Evolutionary conservation across 495 filamentous ascomycete species (phyloP).

Genomic region (Talaromyces ruber): DNA sequence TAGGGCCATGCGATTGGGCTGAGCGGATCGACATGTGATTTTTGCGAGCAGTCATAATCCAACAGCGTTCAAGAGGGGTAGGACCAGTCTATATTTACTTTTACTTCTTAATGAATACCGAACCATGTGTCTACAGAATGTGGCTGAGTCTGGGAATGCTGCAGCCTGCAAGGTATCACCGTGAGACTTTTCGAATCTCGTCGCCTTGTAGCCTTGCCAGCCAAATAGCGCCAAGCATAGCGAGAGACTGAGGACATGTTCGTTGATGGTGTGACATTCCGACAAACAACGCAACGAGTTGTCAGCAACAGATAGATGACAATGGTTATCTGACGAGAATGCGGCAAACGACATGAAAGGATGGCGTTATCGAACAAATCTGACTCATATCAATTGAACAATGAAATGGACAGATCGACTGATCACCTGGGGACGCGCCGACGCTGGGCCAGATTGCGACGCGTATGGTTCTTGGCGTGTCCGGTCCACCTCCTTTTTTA

Average conservation of each 20-base stretch:
- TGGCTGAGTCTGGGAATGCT: background rate
- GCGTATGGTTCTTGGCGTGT: slow-evolving; percentile 2
- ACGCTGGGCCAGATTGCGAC: background rate
- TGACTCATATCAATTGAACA: background rate
- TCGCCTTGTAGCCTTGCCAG: background rate
- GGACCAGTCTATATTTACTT: background rate
- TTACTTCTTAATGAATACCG: background rate
- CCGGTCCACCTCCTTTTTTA: background rate
- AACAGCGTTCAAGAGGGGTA: background rate
- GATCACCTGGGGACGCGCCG: background rate
- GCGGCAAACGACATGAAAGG: background rate
- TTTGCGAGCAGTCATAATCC: background rate
- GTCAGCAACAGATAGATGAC: background rate
- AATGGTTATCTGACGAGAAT: background rate
- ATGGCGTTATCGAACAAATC: background rate
- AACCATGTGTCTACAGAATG: background rate
- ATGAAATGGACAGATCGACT: background rate
- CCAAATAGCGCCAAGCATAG: background rate
- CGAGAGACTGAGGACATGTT: background rate
- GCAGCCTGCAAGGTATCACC: background rate
- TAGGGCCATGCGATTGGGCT: background rate
- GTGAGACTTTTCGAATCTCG: background rate
- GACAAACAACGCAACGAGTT: background rate
- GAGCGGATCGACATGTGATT: background rate
- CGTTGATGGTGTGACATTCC: background rate